Conservation (phyloP, 2,329 filamentous ascomycete species). For the Scytalidium lignicola region DNA sequence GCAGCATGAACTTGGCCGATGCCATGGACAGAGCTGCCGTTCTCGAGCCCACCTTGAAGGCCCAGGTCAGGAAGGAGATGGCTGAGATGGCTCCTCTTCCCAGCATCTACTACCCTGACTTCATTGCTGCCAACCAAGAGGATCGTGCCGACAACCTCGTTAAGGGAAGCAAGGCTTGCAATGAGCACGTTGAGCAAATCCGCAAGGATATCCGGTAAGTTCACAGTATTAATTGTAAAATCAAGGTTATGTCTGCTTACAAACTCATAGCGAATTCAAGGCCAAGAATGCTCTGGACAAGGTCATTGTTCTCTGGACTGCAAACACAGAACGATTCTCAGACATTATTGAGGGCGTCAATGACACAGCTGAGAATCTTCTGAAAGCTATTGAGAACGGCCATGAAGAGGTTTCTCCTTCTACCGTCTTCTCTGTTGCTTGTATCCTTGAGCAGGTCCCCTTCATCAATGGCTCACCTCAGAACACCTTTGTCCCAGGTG, state of each 20-base stretch:
- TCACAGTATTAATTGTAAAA: no score
- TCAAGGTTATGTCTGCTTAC: no score
- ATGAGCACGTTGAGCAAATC: constrained; percentile 86
- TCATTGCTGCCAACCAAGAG: constrained; percentile 98
- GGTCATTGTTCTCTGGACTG: constrained; percentile 96
- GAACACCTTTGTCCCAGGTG: constrained; percentile 97
- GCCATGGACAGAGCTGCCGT: constrained; percentile 96
- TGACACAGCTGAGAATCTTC: constrained; percentile 90
- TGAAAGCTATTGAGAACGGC: constrained; percentile 79
- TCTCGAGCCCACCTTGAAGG: constrained; percentile 91
- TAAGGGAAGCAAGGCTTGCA: constrained; percentile 75
- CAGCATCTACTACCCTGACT: constrained; percentile 97
- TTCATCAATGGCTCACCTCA: constrained; percentile 99
- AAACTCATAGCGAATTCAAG: constrained; percentile 97
- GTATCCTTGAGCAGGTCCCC: constrained; percentile 80
- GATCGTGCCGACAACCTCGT: constrained; percentile 91
- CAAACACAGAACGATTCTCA: constrained; percentile 96
- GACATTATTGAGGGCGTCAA: constrained; percentile 86
- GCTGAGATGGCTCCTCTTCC: constrained; percentile 79
- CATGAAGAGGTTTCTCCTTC: constrained; percentile 93
- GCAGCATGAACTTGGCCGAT: constrained; percentile 77
- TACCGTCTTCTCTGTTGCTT: constrained; percentile 92
- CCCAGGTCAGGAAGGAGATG: constrained; percentile 90
- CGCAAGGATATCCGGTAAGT: constrained; percentile 91
- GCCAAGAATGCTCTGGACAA: constrained; percentile 78